Conservation (phyloP, 495 filamentous ascomycete species). For the Hyaloscypha finlandica region DNA sequence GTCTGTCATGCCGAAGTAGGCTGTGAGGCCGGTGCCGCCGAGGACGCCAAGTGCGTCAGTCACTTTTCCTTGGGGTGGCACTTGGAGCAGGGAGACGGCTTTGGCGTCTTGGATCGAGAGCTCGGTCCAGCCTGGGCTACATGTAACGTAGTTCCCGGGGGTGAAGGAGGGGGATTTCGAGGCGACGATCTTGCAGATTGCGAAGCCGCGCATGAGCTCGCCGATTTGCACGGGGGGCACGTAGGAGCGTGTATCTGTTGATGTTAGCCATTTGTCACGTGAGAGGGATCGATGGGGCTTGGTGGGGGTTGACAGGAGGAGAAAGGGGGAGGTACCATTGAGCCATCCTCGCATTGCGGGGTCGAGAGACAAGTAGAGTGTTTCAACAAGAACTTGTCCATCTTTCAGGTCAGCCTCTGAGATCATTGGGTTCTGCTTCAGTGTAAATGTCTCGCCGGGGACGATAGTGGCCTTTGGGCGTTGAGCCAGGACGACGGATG, state of each 20-base stretch:
- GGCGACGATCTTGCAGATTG: conserved; percentile 53
- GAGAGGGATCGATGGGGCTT: not conserved
- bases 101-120: conserved; percentile 53
- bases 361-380: conserved; percentile 73
- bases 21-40: conserved; percentile 61
- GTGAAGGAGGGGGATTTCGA: conserved; percentile 46
- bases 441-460: conserved; percentile 53
- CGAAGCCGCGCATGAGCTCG: conserved; percentile 66
- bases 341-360: conserved; percentile 84
- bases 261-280: conserved; percentile 6
- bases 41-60: conserved; percentile 64
- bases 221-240: conserved; percentile 64
- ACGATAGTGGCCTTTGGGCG: conserved; percentile 48
- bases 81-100: conserved; percentile 38
- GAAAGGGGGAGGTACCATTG: conserved; percentile 34
- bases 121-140: conserved; percentile 62
- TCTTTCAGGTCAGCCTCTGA: conserved; percentile 49
- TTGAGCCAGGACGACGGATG: conserved; percentile 50
- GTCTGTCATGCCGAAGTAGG: conserved; percentile 66
- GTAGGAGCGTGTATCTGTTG: conserved; percentile 63
- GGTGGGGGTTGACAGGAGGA: not conserved
- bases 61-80: conserved; percentile 48
- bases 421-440: conserved; percentile 48
- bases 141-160: conserved; percentile 54
- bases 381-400: conserved; percentile 65